Evolutionary conservation across 768 basidiomycete genomes (phyloP).

Genomic region (Pisolithus tinctorius): DNA sequence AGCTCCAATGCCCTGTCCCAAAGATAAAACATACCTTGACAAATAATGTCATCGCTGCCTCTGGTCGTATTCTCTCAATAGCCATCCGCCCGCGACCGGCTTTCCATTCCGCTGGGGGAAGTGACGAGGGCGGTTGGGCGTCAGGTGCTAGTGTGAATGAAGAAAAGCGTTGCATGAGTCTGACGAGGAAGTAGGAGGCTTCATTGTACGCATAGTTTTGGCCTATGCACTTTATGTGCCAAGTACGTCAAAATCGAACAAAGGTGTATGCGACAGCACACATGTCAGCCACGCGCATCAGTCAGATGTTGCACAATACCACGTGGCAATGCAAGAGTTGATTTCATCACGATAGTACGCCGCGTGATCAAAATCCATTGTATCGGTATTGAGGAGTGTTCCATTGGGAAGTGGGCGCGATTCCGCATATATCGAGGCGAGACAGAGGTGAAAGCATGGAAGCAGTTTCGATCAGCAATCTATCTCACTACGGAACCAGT

Average conservation of each 20-base stretch:
- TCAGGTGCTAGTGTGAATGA: conserved; percentile 54
- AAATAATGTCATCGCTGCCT: conserved; percentile 57
- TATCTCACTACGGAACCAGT: too few species aligned
- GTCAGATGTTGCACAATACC: too few species aligned
- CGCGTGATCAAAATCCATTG: too few species aligned
- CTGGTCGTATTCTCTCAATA: conserved; percentile 56
- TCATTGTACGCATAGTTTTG: conserved; percentile 76
- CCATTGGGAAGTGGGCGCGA: too few species aligned
- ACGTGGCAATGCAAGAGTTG: too few species aligned
- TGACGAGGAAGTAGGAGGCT: conserved; percentile 64
- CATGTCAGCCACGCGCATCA: too few species aligned
- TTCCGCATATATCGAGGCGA: too few species aligned
- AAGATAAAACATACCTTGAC: conserved; percentile 43
- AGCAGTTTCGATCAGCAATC: too few species aligned
- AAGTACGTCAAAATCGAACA: background rate
- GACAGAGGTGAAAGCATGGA: too few species aligned
- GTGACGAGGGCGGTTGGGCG: conserved; percentile 52
- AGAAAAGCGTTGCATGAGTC: conserved; percentile 59
- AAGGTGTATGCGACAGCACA: background rate
- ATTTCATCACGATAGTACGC: too few species aligned
- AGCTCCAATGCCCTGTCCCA: too few species aligned
- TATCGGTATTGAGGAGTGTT: too few species aligned
- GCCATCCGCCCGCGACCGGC: conserved; percentile 37
- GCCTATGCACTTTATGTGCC: conserved; percentile 48
- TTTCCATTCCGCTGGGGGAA: conserved; percentile 56